These are phyloP conservation scores for Solanum sitiens DNA, from an alignment of 257 asterid species.

Conservation along the genomic window DNA sequence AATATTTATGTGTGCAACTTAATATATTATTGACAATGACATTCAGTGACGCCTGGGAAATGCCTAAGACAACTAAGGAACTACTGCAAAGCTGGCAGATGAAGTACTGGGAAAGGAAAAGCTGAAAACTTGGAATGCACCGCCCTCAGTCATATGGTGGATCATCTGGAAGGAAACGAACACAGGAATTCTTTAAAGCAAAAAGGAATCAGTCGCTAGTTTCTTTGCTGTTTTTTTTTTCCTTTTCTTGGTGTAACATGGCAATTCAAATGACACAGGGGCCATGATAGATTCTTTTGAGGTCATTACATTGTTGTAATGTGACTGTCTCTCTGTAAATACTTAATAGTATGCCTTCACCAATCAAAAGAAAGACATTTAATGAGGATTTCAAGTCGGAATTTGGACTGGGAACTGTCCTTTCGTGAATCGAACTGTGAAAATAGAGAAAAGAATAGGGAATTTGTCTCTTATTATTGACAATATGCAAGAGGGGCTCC, in stretches of 20 bases:
- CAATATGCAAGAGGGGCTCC: background rate
- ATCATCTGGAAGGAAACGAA: background rate
- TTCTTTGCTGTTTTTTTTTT: background rate
- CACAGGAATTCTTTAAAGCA: background rate
- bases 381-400: background rate
- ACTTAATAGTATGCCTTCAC: background rate
- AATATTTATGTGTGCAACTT: background rate
- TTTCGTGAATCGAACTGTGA: background rate
- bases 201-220: background rate
- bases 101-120: background rate
- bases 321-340: background rate
- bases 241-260: background rate
- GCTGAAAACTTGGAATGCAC: background rate
- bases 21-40: background rate
- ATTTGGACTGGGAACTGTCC: background rate
- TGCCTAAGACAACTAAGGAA: background rate
- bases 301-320: background rate
- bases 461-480: background rate
- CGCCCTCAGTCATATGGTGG: background rate
- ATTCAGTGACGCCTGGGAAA: background rate
- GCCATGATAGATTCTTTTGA: background rate
- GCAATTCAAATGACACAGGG: background rate
- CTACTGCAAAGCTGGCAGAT: background rate
- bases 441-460: background rate
- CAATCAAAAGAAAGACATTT: background rate